Evolutionary conservation across 1,284 basidiomycete species (phyloP).

Genomic region (Irpex lacteus): DNA sequence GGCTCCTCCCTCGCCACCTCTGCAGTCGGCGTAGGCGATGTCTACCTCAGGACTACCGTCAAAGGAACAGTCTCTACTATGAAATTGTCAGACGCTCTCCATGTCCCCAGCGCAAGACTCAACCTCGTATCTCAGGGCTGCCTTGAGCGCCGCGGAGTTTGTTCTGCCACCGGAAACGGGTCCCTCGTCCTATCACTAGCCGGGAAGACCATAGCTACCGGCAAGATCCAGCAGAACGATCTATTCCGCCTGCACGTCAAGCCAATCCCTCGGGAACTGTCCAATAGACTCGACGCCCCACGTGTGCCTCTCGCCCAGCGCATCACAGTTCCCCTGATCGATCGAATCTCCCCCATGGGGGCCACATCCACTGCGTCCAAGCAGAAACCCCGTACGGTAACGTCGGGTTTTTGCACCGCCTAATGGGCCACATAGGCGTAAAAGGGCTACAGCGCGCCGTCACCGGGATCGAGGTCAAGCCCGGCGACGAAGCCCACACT

Average conservation of each 20-base stretch:
- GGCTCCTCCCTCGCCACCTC: not conserved
- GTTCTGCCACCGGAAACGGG: not conserved
- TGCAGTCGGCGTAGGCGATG: not conserved
- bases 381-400: not conserved
- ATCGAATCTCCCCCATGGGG: not conserved
- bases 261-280: not conserved
- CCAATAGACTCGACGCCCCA: not conserved
- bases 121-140: constrained; percentile 1
- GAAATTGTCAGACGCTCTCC: not conserved
- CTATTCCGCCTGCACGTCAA: not conserved
- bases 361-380: not conserved
- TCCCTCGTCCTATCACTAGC: not conserved
- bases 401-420: constrained; percentile 2
- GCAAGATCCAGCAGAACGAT: not conserved
- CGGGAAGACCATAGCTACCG: not conserved
- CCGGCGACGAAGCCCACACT: not conserved
- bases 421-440: constrained; percentile 1
- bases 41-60: not conserved
- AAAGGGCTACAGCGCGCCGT: not conserved
- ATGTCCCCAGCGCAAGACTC: not conserved
- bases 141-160: not conserved
- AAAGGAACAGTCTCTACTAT: not conserved
- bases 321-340: not conserved
- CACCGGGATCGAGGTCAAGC: not conserved
- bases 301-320: not conserved